Evolutionary conservation across 768 basidiomycete genomes (phyloP), one percentile per base, ranked within the genome.

Genomic region (Boletus subcaerulescens): DNA sequence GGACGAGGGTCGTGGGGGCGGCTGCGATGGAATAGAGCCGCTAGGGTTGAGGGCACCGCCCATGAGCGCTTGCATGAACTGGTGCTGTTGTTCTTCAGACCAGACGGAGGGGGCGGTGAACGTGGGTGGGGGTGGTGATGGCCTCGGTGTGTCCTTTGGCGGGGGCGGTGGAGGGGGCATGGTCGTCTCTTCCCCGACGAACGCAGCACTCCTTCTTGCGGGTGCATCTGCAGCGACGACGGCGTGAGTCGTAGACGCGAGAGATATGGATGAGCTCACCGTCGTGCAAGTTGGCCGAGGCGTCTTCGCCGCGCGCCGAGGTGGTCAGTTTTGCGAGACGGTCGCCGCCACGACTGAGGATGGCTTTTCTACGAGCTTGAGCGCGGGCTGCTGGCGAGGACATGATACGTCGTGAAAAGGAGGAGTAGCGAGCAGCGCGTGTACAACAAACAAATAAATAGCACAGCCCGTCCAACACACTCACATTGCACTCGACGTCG

Each of bases 291-390:
- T 80, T 85, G 12, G 76, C 75, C 5, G 82, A 74, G 10, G 78
- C 82, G 53, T 90, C 87, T 47, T 88, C 87, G 39, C 83, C 82
- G 20, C 90, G 80, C 35, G 87, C 80, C 4, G 85, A 86, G 3
- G 85, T 86, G 5, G 91, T 90, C 42, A 93, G 79, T 64, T 85
- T 91, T 31, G 87, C 85, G 41, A 93, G 82, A 50, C 90, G 81
- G 75, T 91, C 88, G 29, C 75, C 76, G 14, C 87, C 84, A 50
- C 88, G 77, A 58, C 77, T 77, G 20, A 91, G 80, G 54, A 93
- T 91, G 35, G 90, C 90, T 71, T 81, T 86, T 64, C 84, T 74
- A 42, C 90, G 79, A 11, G 90, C 90, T 71, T 89, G 89, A 69
- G 89, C 87, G 62, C 85, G 83, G 55, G 84, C 81, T 72, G 85